phyloP scores from a whole-genome alignment of 2,329 filamentous ascomycete species.

The Trichoderma citrinoviride region DNA sequence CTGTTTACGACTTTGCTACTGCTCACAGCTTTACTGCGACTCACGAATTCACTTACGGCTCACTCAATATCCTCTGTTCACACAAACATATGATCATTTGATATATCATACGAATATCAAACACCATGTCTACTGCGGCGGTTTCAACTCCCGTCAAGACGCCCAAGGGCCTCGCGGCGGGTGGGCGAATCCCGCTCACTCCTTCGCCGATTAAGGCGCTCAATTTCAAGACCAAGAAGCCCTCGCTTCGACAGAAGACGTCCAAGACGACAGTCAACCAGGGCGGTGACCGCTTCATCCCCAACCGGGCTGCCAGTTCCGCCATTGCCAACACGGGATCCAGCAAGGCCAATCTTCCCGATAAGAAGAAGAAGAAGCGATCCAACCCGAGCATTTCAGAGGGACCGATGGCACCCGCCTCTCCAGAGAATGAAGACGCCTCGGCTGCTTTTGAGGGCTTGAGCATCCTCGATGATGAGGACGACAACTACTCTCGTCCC shows the following conservation, averaged over 20 bases:
- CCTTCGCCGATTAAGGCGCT: constrained; percentile 74
- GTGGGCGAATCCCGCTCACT: constrained; percentile 90
- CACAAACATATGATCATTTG: constrained; percentile 16
- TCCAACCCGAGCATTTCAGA: constrained; percentile 64
- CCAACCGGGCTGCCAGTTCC: constrained; percentile 86
- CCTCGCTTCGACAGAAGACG: constrained; percentile 50
- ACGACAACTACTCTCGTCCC: constrained; percentile 69
- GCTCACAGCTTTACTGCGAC: constrained; percentile 3
- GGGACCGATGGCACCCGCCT: constrained; percentile 72
- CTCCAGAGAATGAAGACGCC: constrained; percentile 71
- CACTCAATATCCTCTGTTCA: not conserved
- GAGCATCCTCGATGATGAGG: constrained; percentile 67
- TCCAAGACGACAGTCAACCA: constrained; percentile 81
- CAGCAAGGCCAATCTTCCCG: constrained; percentile 72
- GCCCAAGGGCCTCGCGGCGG: constrained; percentile 90
- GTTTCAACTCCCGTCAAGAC: constrained; percentile 93
- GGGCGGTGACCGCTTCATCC: constrained; percentile 89
- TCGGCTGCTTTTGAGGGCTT: constrained; percentile 77
- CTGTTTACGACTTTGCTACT: too few relatives aligned
- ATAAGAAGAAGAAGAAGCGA: constrained; percentile 68
- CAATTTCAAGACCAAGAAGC: constrained; percentile 58
- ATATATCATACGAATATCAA: constrained; percentile 18
- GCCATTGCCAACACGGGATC: constrained; percentile 79
- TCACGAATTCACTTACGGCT: not conserved
- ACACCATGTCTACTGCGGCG: constrained; percentile 70